phyloP scores from a whole-genome alignment of 257 asterid species.

The Ocimum tenuiflorum region DNA sequence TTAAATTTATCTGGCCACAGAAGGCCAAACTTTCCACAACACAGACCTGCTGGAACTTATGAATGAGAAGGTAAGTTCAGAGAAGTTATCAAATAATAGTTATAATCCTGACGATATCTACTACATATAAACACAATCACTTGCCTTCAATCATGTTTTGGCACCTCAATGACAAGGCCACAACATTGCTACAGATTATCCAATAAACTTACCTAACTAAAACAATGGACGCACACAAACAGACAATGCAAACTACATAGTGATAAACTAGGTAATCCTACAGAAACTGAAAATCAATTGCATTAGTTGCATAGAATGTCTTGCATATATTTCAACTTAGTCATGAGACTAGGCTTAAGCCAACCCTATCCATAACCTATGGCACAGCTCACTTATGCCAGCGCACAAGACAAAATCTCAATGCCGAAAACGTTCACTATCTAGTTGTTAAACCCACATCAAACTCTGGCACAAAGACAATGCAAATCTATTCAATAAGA shows the following conservation, averaged over 20 bases:
- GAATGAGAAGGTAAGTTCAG: neutral
- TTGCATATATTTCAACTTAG: neutral
- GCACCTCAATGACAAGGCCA: neutral
- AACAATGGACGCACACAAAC: neutral
- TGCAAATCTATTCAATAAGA: constrained; percentile 1
- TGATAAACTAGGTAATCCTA: neutral
- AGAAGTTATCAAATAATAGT: neutral
- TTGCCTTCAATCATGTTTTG: neutral
- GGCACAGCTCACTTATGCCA: neutral
- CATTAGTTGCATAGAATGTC: neutral
- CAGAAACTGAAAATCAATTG: neutral
- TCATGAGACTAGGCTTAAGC: neutral
- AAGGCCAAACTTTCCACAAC: no score
- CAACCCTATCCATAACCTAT: neutral
- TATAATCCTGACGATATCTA: neutral
- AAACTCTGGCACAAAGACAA: neutral
- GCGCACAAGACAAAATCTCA: neutral
- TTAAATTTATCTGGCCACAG: no score
- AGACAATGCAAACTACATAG: neutral
- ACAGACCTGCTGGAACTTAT: neutral
- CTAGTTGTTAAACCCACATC: neutral
- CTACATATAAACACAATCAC: neutral
- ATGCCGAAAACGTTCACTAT: neutral
- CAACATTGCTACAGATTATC: neutral
- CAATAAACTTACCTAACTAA: neutral